Conservation (phyloP, 2,329 filamentous ascomycete species). For the Chaetomium strumarium region DNA sequence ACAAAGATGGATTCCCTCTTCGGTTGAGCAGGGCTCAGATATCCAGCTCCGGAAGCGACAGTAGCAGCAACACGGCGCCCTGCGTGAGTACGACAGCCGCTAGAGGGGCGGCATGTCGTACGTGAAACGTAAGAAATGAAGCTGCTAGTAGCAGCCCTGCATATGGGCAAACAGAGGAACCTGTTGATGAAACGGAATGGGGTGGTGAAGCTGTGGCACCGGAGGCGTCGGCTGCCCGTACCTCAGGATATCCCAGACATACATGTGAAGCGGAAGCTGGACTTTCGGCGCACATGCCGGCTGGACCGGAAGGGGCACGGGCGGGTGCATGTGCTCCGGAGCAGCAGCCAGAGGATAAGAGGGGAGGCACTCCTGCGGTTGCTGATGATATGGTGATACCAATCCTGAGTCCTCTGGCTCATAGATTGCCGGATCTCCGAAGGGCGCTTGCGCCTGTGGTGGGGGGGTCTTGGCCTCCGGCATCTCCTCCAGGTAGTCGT, state of each 20-base stretch:
- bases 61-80: background rate
- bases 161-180: constrained; percentile 47
- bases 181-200: constrained; percentile 48
- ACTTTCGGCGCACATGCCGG: constrained; percentile 38
- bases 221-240: constrained; percentile 39
- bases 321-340: constrained; percentile 29
- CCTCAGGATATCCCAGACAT: constrained; percentile 47
- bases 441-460: constrained; percentile 23
- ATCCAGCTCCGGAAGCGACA: background rate
- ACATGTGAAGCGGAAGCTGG: constrained; percentile 39
- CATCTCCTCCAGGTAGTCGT: constrained; percentile 41
- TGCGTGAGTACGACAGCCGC: background rate
- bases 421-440: constrained; percentile 33
- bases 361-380: constrained; percentile 41
- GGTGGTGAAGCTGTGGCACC: constrained; percentile 41
- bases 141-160: constrained; percentile 44
- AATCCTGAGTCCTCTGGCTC: constrained; percentile 42
- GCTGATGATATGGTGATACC: constrained; percentile 28
- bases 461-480: constrained; percentile 37
- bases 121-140: background rate
- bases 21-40: background rate
- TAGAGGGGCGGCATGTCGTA: background rate
- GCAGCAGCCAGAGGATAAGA: constrained; percentile 38
- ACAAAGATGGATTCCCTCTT: background rate
- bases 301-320: constrained; percentile 29